Conservation (phyloP, 2,329 filamentous ascomycete species). For the Bipolaris bicolor region DNA sequence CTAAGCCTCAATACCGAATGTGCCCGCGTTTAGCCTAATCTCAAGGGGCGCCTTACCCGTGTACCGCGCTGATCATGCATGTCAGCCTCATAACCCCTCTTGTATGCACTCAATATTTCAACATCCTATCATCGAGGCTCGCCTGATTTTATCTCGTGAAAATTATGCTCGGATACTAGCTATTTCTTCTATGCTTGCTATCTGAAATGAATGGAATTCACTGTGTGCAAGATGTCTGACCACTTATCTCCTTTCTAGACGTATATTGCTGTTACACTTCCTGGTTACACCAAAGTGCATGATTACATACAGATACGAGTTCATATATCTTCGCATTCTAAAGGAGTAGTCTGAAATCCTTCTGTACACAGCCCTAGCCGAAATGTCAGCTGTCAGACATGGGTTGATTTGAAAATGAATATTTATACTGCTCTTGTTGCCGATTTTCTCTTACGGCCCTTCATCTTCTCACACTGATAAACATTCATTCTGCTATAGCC, state of each 20-base stretch:
- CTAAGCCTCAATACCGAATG: neutral
- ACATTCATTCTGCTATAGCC: neutral
- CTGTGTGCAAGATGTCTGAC: too few species aligned
- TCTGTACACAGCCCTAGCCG: neutral
- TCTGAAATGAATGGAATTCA: neutral
- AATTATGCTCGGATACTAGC: neutral
- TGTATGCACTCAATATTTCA: neutral
- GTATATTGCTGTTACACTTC: neutral
- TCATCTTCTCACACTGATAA: neutral
- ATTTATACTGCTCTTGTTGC: neutral
- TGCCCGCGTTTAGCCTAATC: constrained; percentile 6
- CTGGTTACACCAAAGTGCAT: neutral
- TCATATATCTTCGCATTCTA: neutral
- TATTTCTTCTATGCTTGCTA: neutral
- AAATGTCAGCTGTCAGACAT: neutral
- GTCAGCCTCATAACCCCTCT: neutral
- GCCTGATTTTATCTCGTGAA: too few species aligned
- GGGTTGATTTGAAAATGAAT: neutral
- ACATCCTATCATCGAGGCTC: too few species aligned
- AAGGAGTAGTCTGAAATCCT: neutral
- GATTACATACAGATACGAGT: constrained; percentile 1
- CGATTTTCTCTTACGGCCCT: neutral
- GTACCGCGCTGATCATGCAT: neutral
- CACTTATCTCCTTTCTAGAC: neutral
- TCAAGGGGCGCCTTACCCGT: neutral